Percentiles rank a stretch among this genome's conserved stretches.
Conservation (phyloP, 257 asterid genomes). For the Fraxinus cuspidata region DNA sequence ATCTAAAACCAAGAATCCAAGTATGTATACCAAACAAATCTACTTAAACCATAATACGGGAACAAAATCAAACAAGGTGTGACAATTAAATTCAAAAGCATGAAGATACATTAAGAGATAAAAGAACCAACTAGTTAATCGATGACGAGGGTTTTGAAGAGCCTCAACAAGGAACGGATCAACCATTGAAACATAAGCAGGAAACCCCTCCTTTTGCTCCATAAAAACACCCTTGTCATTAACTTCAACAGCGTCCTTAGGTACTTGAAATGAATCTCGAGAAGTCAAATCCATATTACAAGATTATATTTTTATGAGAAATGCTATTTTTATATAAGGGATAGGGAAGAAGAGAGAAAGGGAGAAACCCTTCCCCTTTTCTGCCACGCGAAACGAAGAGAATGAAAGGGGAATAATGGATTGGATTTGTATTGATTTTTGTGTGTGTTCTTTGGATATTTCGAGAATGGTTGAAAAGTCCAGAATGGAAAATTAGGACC, state of each 20-base stretch:
- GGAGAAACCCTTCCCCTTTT: slow-evolving; percentile 34
- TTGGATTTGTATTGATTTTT: slow-evolving; percentile 28
- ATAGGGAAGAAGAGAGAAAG: slow-evolving; percentile 37
- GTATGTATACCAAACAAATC: background rate
- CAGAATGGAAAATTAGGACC: slow-evolving; percentile 6
- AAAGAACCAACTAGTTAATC: slow-evolving; percentile 68
- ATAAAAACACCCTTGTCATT: slow-evolving; percentile 30
- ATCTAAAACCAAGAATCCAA: slow-evolving; percentile 20
- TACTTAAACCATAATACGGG: background rate
- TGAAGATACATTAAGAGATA: background rate
- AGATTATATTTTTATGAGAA: too few species aligned
- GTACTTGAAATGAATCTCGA: slow-evolving; percentile 11
- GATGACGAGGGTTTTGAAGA: slow-evolving; percentile 98
- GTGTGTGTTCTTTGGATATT: background rate
- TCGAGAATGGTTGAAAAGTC: slow-evolving; percentile 9
- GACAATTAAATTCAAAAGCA: background rate
- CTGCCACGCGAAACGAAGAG: slow-evolving; percentile 34
- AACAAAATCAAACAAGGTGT: slow-evolving; percentile 1
- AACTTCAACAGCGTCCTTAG: slow-evolving; percentile 28
- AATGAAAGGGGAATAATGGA: slow-evolving; percentile 23
- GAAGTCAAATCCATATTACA: slow-evolving; percentile 40
- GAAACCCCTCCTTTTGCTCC: slow-evolving; percentile 35
- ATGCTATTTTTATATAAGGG: background rate
- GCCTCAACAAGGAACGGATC: slow-evolving; percentile 97
- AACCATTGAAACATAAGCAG: slow-evolving; percentile 59